Percentiles rank a stretch among this genome's conserved stretches.
These are phyloP conservation scores for Chlamydomonas applanata DNA, from an alignment of 139 green algal species.

Conservation along the genomic window DNA sequence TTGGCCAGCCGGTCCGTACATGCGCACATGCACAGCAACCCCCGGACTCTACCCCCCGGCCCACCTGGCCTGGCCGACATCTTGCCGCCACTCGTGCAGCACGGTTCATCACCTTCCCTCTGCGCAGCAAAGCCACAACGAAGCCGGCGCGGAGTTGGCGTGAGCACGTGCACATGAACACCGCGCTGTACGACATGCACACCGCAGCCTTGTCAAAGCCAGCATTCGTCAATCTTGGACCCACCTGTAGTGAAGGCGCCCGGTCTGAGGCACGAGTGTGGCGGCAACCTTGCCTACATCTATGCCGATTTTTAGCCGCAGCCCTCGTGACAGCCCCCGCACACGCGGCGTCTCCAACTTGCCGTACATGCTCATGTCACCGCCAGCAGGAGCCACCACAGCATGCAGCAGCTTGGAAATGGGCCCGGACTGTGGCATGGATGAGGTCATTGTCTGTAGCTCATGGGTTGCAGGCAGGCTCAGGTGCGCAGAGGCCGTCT, in stretches of 20 bases:
- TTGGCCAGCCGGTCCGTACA: too few relatives aligned
- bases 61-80: neutral
- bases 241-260: neutral
- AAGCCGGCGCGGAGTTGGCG: too few relatives aligned
- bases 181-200: neutral
- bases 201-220: neutral
- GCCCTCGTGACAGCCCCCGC: neutral
- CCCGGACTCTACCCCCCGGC: too few relatives aligned
- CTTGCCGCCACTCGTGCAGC: neutral
- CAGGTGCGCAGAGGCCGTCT: too few relatives aligned
- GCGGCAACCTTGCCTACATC: neutral
- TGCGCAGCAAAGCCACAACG: too few relatives aligned
- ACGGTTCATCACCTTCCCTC: slow-evolving; percentile 4
- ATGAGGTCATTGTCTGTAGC: too few relatives aligned
- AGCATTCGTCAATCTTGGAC: too few relatives aligned
- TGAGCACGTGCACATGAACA: neutral
- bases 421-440: too few relatives aligned
- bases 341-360: neutral
- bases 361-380: neutral
- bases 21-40: too few relatives aligned
- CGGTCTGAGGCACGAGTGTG: neutral
- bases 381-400: too few relatives aligned
- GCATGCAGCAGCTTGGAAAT: too few relatives aligned
- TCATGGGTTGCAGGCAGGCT: too few relatives aligned
- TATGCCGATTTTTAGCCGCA: neutral